Evolutionary conservation across 371 early-diverging fungal genomes (phyloP), one percentile per base, ranked within the genome.

Genomic region (Mortierella sp.): DNA sequence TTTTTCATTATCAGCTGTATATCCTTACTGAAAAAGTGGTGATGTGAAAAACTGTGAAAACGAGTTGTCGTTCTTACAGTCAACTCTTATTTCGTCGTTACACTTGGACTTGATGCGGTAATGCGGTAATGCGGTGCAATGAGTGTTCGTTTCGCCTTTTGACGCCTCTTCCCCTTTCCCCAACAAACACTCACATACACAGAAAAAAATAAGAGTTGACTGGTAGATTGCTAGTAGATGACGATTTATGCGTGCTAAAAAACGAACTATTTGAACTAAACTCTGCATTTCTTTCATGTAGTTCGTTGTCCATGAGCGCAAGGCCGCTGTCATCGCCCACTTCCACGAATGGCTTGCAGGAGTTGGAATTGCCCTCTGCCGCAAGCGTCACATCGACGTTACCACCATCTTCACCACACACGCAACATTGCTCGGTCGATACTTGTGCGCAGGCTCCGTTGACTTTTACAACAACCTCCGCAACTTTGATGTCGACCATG

Each of bases 331-430:
- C 42, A 94, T 98, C 64, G 95, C 95, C n/a, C 97, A 97, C 80
- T 96, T 97, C 84, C 98, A 98, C 82, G 98, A 98, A 79, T 98
- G 98, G 98, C 89, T 91, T 58, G 94, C 95, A 21, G 95, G 95
- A 55, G 94, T 97, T 23, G 96, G 93, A 19, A 86, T 97, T n/a
- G 91, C 94, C 27, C 85, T 97, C 32, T 87, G 93, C 79, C 91
- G 94, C 72, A 93, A 93, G 78, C 89, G 97, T 69, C 86, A 89
- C 49, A 80, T 96, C 52, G 93, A 96, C 78, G 85, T 97, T 44
- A 91, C 96, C 12, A 97, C 97, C 43, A 92, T 98, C 64, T 98
- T 98, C 79, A 97, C 97, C 12, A 96, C 97, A 17, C 97, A 97
- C 79, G 98, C 97, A 11, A 98, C 98, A 12, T 83, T 98, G 51